These are phyloP conservation scores for Francoa sonchifolia DNA, from an alignment of 441 rosid genomes.

Conservation along the genomic window DNA sequence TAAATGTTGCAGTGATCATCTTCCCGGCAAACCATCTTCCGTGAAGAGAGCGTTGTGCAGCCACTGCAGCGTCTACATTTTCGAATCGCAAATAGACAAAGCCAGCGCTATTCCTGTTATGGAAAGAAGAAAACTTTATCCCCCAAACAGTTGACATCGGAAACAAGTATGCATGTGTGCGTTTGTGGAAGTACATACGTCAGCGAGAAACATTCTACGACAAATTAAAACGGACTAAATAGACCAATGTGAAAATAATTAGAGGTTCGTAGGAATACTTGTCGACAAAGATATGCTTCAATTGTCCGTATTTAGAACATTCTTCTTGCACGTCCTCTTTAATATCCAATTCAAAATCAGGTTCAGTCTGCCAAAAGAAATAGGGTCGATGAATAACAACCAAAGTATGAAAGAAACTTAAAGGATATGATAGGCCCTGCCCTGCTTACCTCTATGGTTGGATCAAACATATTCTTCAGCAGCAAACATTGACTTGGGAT, in stretches of 20 bases:
- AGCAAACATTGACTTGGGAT: constrained; percentile 74
- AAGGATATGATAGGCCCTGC: neutral
- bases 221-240: too few relatives aligned
- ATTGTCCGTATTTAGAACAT: constrained; percentile 61
- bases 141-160: neutral
- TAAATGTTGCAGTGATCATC: constrained; percentile 84
- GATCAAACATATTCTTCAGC: constrained; percentile 96
- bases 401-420: neutral
- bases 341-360: constrained; percentile 78
- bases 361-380: constrained; percentile 47
- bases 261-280: constrained; percentile 30
- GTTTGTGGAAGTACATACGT: too few relatives aligned
- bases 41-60: constrained; percentile 74
- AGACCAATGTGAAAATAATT: neutral
- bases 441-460: constrained; percentile 52
- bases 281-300: constrained; percentile 78
- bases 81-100: constrained; percentile 74
- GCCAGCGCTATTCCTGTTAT: constrained; percentile 66
- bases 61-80: constrained; percentile 43
- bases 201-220: too few relatives aligned
- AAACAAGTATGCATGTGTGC: constrained; percentile 4
- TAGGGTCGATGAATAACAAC: neutral
- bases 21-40: constrained; percentile 99
- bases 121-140: neutral
- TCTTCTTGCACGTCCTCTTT: constrained; percentile 82